A percentile compares a stretch with the other conserved stretches of the same genome.
These are phyloP conservation scores for Holtermanniella nyarrowii DNA, from an alignment of 768 basidiomycete genomes.

Conservation along the genomic window DNA sequence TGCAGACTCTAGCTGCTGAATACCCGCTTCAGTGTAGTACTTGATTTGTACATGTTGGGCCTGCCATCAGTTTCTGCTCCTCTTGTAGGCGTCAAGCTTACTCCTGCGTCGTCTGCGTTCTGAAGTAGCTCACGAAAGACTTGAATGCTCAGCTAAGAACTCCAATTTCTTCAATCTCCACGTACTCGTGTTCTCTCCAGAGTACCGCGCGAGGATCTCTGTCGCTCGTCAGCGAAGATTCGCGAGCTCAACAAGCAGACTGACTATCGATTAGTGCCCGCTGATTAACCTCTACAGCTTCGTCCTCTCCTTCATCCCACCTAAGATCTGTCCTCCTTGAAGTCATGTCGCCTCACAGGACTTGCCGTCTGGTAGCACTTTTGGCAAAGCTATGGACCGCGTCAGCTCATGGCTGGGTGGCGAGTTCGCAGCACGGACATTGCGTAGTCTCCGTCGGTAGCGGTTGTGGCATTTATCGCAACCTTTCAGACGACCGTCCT, in stretches of 20 bases:
- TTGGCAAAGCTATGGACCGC: too few relatives aligned
- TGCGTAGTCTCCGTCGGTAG: too few relatives aligned
- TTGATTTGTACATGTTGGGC: slow-evolving; percentile 34
- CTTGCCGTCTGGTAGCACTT: too few relatives aligned
- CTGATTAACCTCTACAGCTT: slow-evolving; percentile 66
- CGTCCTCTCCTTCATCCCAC: slow-evolving; percentile 26
- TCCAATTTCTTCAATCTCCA: not conserved
- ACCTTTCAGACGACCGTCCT: too few relatives aligned
- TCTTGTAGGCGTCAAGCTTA: slow-evolving; percentile 5
- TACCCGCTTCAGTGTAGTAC: slow-evolving; percentile 29
- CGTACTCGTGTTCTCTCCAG: slow-evolving; percentile 77
- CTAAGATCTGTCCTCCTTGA: slow-evolving; percentile 24
- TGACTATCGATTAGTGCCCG: slow-evolving; percentile 87
- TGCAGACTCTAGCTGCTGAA: not conserved
- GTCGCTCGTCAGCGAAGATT: not conserved
- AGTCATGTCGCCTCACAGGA: slow-evolving; percentile 30
- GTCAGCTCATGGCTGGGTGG: too few relatives aligned
- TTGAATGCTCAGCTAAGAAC: slow-evolving; percentile 14
- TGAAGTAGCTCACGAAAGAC: slow-evolving; percentile 79
- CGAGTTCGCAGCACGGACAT: too few relatives aligned
- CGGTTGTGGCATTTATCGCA: too few relatives aligned
- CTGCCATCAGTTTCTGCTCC: slow-evolving; percentile 7
- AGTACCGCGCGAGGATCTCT: slow-evolving; percentile 80
- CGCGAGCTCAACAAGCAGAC: slow-evolving; percentile 5
- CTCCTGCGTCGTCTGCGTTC: slow-evolving; percentile 84